A percentile compares a stretch with the other conserved stretches of the same genome.
These are phyloP conservation scores for Cercophora sp. DNA, from an alignment of 495 filamentous ascomycete species.

Conservation along the genomic window DNA sequence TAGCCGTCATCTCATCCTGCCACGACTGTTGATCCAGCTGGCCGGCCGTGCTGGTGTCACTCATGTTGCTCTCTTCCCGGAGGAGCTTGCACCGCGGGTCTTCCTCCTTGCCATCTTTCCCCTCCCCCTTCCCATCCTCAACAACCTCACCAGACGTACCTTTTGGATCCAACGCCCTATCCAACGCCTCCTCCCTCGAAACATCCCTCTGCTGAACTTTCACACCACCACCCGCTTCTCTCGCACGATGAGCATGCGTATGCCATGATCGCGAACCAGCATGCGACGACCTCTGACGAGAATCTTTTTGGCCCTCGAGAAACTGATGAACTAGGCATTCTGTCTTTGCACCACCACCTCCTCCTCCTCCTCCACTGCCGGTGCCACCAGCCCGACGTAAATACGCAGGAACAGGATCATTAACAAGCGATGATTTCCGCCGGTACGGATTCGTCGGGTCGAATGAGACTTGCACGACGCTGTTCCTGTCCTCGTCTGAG, in stretches of 20 bases:
- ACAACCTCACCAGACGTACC: too few species aligned
- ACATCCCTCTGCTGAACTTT: conserved; percentile 20
- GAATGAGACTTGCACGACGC: conserved; percentile 68
- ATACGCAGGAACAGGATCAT: too few species aligned
- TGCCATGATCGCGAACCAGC: too few species aligned
- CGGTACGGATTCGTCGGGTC: conserved; percentile 66
- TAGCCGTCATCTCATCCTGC: conserved; percentile 30
- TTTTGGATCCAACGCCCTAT: conserved; percentile 26
- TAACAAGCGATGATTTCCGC: conserved; percentile 78
- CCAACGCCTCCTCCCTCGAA: conserved; percentile 23
- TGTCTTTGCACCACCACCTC: conserved; percentile 45
- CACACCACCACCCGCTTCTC: too few species aligned
- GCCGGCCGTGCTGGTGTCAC: conserved; percentile 15
- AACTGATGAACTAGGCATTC: conserved; percentile 83
- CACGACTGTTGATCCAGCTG: conserved; percentile 45
- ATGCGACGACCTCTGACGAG: too few species aligned
- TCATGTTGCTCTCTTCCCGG: background rate
- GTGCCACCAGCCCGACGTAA: too few species aligned
- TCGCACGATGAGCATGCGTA: too few species aligned
- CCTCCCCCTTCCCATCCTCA: too few species aligned
- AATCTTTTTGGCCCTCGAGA: conserved; percentile 54
- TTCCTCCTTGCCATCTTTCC: too few species aligned
- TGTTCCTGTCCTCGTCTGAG: conserved; percentile 39
- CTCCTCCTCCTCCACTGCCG: too few species aligned
- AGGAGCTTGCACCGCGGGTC: too few species aligned